Percentiles rank a stretch among this genome's conserved stretches.
phyloP scores from a whole-genome alignment of 139 green algal species.

The Raphidocelis subcapitata region DNA sequence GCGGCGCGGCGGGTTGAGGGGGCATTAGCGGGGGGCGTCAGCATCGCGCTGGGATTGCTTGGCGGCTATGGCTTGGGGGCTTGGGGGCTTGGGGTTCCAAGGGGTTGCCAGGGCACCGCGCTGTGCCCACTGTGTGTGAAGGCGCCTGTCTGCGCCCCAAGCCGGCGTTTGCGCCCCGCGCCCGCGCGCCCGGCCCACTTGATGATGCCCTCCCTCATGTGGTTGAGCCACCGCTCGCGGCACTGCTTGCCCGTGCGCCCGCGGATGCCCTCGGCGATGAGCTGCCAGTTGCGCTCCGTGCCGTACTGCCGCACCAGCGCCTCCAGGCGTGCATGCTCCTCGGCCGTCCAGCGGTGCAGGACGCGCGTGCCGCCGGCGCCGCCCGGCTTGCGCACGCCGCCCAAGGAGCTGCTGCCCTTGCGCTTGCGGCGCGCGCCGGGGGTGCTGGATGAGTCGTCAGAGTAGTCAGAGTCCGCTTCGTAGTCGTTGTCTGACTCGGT shows the following conservation, averaged over 20 bases:
- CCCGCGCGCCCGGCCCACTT: constrained; percentile 11
- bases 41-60: neutral
- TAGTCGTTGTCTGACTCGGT: too few species aligned
- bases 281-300: constrained; percentile 27
- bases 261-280: constrained; percentile 13
- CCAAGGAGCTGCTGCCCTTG: neutral
- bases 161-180: neutral
- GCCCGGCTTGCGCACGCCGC: neutral
- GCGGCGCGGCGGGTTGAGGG: too few species aligned
- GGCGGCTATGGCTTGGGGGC: too few species aligned
- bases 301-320: constrained; percentile 51
- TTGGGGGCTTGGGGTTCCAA: neutral
- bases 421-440: too few species aligned
- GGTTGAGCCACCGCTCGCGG: constrained; percentile 79
- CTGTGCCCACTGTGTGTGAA: neutral
- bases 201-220: constrained; percentile 65
- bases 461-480: too few species aligned
- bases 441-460: too few species aligned
- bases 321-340: constrained; percentile 22
- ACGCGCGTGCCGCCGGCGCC: neutral
- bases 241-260: constrained; percentile 82
- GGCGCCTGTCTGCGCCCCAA: neutral
- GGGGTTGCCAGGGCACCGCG: neutral
- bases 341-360: constrained; percentile 18
- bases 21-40: neutral